These are phyloP conservation scores for Acanthamoeba culbertsoni DNA, from an alignment of 208 protist genomes.

Conservation along the genomic window DNA sequence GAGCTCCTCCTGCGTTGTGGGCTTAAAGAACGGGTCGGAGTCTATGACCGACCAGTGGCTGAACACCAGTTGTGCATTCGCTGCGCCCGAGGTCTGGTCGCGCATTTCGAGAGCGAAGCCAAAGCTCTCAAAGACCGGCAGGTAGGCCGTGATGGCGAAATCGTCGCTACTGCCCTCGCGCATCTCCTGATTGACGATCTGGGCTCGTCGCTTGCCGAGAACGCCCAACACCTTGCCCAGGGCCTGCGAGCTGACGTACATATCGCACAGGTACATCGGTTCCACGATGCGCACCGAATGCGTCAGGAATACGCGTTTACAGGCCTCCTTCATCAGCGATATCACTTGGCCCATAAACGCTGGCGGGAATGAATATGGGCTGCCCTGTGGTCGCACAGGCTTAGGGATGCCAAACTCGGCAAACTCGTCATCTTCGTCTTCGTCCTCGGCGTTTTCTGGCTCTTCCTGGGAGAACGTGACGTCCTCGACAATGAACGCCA, in stretches of 20 bases:
- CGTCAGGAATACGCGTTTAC: not conserved
- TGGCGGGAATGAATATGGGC: not conserved
- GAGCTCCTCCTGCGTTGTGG: conserved; percentile 91
- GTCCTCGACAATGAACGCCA: conserved; percentile 79
- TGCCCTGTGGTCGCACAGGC: not conserved
- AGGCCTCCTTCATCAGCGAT: conserved; percentile 26
- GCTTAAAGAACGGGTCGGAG: conserved; percentile 95
- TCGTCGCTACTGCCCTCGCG: conserved; percentile 94
- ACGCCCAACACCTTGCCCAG: conserved; percentile 83
- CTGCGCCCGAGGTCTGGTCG: conserved; percentile 89
- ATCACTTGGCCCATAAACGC: conserved; percentile 10
- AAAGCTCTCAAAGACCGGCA: conserved; percentile 97
- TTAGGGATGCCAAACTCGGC: not conserved
- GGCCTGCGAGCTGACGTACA: conserved; percentile 82
- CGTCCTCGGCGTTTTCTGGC: not conserved
- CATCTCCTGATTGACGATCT: conserved; percentile 94
- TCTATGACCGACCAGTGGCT: conserved; percentile 91
- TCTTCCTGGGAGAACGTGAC: not conserved
- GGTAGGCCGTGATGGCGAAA: conserved; percentile 92
- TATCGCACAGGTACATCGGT: conserved; percentile 44
- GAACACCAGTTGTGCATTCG: conserved; percentile 95
- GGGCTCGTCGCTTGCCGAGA: conserved; percentile 66
- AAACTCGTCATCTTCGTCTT: not conserved
- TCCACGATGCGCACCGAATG: conserved; percentile 36
- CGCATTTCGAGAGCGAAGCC: conserved; percentile 94